Conservation (phyloP, 208 protist genomes). For the Tritrichomonas foetus region DNA sequence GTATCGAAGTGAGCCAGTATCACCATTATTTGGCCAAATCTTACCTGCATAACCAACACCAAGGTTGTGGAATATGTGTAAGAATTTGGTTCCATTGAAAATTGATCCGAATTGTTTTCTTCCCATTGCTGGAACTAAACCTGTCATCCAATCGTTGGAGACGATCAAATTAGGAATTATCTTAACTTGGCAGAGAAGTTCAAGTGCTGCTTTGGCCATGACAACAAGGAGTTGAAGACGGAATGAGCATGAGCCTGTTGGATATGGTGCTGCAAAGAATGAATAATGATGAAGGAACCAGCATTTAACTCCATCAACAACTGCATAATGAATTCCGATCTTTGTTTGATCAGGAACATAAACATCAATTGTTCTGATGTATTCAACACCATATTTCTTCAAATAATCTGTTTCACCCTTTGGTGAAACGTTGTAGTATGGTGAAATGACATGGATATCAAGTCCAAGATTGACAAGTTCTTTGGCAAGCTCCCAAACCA, state of each 20-base stretch:
- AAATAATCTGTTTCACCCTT: conserved; percentile 35
- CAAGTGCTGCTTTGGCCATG: conserved; percentile 19
- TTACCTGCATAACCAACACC: conserved; percentile 39
- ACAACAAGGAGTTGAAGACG: neutral
- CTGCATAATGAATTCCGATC: conserved; percentile 8
- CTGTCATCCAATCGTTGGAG: conserved; percentile 26
- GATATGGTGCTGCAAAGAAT: conserved; percentile 27
- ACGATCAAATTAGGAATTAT: neutral
- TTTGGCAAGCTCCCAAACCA: conserved; percentile 37
- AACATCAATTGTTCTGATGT: conserved; percentile 7
- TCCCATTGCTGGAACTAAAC: neutral
- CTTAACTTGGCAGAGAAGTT: neutral
- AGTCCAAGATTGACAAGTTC: neutral
- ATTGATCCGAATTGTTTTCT: neutral
- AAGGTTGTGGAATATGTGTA: conserved; percentile 34
- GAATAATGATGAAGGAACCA: conserved; percentile 37
- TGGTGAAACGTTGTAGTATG: conserved; percentile 33
- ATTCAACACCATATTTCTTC: neutral
- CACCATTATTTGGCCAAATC: neutral
- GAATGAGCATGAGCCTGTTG: neutral
- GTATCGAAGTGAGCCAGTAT: neutral
- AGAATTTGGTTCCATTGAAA: conserved; percentile 8
- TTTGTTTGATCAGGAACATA: neutral
- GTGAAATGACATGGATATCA: conserved; percentile 17
- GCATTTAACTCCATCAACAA: neutral